Evolutionary conservation across 2,329 filamentous ascomycete genomes (phyloP), one percentile per base, ranked within the genome.

Genomic region (Stemphylium vesicarium): DNA sequence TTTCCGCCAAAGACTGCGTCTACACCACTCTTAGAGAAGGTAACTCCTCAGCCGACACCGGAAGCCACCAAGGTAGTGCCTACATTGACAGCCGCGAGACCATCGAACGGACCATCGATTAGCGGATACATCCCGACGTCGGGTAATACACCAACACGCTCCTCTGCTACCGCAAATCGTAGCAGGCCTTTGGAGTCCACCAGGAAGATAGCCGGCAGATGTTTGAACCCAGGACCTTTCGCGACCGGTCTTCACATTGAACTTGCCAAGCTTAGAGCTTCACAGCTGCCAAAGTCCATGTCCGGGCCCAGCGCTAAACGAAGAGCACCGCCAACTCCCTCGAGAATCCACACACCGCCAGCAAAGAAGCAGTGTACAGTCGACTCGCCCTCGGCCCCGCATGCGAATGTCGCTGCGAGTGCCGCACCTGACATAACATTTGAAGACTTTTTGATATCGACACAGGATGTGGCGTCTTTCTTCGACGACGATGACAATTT

Each of bases 401-500:
- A 10, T 12, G 16, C 24, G 10, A 29, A 39, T 1, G 2, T 42
- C 16, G 18, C 15, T 4, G 41, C 12, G 26, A 18, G 9, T 1
- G 16, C 22, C 22, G 33, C 16, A 6, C 13, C 31, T 11, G 29
- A 24, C 3, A 12, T 12, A 15, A 36, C 46, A 3, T 60, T 64
- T 20, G 55, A 50, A 24, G 61, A 70, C 3, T 68, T 68, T 40
- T 39, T 58, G 4, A 49, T 71, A 20, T 70, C 70, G 18, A 70
- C 66, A 8, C 68, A 72, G 40, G 68, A 72, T 9, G 64, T 47
- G 10, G 59, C 56, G 18, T 63, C 54, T 8, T 68, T 71, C 37
- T 70, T 72, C 41, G 65, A 68, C 11, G 68, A 72, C 24, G 65
- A 68, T 15, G 58, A 62, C 24, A 56, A 57, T 0, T 22, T 63